These are phyloP conservation scores for Trichocladium antarcticum DNA, from an alignment of 495 filamentous ascomycete genomes.

Conservation along the genomic window DNA sequence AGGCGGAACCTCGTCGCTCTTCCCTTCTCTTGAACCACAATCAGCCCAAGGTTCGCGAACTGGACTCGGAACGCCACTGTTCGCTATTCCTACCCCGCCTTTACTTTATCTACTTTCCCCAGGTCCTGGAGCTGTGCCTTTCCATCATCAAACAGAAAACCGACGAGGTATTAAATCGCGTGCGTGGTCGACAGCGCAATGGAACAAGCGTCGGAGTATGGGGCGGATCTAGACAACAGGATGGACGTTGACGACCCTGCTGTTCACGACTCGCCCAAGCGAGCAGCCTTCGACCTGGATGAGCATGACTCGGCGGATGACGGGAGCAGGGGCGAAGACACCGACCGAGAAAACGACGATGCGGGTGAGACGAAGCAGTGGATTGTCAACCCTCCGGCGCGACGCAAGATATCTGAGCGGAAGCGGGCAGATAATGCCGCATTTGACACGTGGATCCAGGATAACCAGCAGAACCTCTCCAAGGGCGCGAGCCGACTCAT, in stretches of 20 bases:
- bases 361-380: constrained; percentile 12
- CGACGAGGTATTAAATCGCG: not conserved
- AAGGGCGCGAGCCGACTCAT: constrained; percentile 5
- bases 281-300: not conserved
- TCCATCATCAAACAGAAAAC: not conserved
- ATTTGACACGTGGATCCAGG: constrained; percentile 39
- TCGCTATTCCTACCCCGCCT: no score
- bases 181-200: not conserved
- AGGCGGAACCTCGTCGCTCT: no score
- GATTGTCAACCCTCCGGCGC: constrained; percentile 15
- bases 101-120: not conserved
- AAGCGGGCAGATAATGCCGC: constrained; percentile 41
- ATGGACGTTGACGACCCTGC: constrained; percentile 1
- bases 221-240: not conserved
- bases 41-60: no score
- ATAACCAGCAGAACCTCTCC: constrained; percentile 20
- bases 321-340: not conserved
- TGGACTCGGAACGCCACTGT: no score
- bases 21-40: no score
- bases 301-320: not conserved
- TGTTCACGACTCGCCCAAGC: not conserved
- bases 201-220: not conserved
- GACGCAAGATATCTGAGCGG: constrained; percentile 36
- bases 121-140: no score
- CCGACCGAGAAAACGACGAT: constrained; percentile 18